Evolutionary conservation across 2,329 filamentous ascomycete species (phyloP), one percentile per base, ranked within the genome.

Genomic region (Penicillium polonicum): DNA sequence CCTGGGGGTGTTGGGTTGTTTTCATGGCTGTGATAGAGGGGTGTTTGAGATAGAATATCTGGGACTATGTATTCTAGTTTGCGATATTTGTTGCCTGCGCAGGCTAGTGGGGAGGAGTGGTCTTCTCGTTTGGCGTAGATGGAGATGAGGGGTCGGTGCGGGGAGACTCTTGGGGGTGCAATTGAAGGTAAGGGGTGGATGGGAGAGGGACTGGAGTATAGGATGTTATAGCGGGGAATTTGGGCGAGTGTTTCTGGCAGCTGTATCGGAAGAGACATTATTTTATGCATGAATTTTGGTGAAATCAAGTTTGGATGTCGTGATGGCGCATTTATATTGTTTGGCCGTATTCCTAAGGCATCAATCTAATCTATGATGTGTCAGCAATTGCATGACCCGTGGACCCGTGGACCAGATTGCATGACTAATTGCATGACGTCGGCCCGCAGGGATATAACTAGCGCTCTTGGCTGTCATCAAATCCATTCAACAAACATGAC

Each of bases 31-130:
- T 61, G 57, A 23, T 63, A 44, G 25, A 38, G 49, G 25, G 64
- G 65, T 12, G 17, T 42, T 12, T 46, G n/a, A 43, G 64, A 62
- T 21, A 72, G 64, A 17, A 74, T 72, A 42, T 74, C 71, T 0
- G 72, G 72, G 5, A 73, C 60, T 41, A 74, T 69, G 58, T 74
- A 74, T 61, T 74, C 72, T 33, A 74, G 65, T 59, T 74, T 74
- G 53, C 72, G 70, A 63, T 74, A 74, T 64, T 74, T 74, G 64
- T 74, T 74, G 15, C 72, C 72, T 29, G 71, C 59, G 53, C 68
- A 70, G 48, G 72, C 67, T 31, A 74, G 65, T 7, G 72, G 70
- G 19, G 71, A 68, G 50, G 64, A 61, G 41, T 74, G 72, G 62
- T 74, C 72, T 65, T 74, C 72, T 29, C 72, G 65, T 62, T 74